Evolutionary conservation across 345 rosid genomes (phyloP).

Genomic region (Eucalyptus shirleyi): DNA sequence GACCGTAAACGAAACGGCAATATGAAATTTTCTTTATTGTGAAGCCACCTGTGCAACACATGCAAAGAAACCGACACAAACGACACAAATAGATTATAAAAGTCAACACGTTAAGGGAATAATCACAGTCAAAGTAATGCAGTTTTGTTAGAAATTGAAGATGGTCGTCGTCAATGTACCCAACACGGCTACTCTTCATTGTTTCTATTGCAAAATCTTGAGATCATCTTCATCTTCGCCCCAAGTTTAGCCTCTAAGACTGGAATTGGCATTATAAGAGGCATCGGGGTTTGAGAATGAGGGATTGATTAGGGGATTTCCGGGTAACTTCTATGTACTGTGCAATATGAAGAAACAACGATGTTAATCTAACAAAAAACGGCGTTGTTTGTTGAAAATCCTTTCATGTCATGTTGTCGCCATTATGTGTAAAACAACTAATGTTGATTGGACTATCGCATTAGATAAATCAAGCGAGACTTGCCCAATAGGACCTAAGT

Average conservation of each 20-base stretch:
- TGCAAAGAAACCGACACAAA: too few relatives aligned
- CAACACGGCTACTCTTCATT: background rate
- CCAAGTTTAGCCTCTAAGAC: background rate
- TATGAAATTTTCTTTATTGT: too few relatives aligned
- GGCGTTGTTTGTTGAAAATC: background rate
- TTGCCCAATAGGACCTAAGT: too few relatives aligned
- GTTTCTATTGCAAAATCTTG: background rate
- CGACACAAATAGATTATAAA: background rate
- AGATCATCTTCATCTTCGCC: background rate
- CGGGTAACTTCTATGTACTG: background rate
- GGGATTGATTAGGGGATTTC: background rate
- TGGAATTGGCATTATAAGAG: background rate
- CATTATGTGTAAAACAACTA: background rate
- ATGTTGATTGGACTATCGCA: background rate
- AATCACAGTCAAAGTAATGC: too few relatives aligned
- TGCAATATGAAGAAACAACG: background rate
- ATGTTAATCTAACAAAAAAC: background rate
- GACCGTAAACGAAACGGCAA: background rate
- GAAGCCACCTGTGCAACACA: too few relatives aligned
- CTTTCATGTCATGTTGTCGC: rapidly evolving
- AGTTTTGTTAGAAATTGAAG: background rate
- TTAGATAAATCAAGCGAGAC: background rate
- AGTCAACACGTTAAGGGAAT: background rate
- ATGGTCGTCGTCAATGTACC: background rate
- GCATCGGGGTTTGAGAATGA: background rate